These are phyloP conservation scores for Elasticomyces elasticus DNA, from an alignment of 495 filamentous ascomycete species.

Conservation along the genomic window DNA sequence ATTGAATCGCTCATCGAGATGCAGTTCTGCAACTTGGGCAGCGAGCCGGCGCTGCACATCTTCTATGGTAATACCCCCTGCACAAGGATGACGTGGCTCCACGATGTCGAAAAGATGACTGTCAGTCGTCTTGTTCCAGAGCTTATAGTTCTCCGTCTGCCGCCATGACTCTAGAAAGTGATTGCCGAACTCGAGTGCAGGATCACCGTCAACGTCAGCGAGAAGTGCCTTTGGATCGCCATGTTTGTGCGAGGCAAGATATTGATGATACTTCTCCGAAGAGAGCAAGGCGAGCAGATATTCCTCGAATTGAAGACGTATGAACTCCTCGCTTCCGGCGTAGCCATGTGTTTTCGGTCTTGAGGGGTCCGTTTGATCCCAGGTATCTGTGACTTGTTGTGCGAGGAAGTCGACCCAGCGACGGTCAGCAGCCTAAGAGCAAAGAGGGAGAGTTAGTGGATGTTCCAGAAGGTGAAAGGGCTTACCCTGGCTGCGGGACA, in stretches of 20 bases:
- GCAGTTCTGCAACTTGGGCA: constrained; percentile 63
- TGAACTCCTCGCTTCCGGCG: constrained; percentile 94
- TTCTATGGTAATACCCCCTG: constrained; percentile 88
- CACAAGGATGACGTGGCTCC: constrained; percentile 84
- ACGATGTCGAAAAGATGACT: constrained; percentile 88
- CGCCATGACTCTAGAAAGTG: constrained; percentile 76
- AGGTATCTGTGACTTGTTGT: constrained; percentile 87
- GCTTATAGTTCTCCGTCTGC: constrained; percentile 74
- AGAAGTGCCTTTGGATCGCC: constrained; percentile 50
- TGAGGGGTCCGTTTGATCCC: constrained; percentile 83
- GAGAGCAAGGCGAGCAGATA: constrained; percentile 86
- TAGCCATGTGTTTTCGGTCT: constrained; percentile 90
- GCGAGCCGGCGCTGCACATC: constrained; percentile 85
- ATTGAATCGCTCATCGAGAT: constrained; percentile 75
- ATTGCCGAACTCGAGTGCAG: constrained; percentile 64
- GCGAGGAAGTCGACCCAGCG: constrained; percentile 95
- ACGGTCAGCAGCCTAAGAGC: constrained; percentile 78
- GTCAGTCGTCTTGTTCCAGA: constrained; percentile 71
- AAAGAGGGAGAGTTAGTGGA: too few relatives aligned
- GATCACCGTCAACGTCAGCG: constrained; percentile 70
- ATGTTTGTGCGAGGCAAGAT: constrained; percentile 49
- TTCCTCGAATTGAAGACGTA: constrained; percentile 94
- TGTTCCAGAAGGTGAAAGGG: too few relatives aligned
- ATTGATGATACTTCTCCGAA: constrained; percentile 77
- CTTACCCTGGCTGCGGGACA: too few relatives aligned